Evolutionary conservation across 371 early-diverging fungal genomes (phyloP).

Genomic region (Syncephalastrum monosporum): DNA sequence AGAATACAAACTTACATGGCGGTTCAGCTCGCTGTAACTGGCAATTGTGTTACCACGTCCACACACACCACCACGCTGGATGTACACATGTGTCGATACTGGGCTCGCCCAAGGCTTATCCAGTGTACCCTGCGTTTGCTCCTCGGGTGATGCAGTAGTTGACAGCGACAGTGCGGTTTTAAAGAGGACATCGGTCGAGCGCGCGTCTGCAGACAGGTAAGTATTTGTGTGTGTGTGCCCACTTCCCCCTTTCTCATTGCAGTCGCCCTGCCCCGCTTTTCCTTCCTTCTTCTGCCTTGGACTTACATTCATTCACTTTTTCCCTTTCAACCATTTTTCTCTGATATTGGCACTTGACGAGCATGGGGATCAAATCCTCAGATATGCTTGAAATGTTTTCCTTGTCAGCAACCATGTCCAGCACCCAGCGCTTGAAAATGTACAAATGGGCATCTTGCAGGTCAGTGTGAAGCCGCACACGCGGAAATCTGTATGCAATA

Average conservation of each 20-base stretch:
- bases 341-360: constrained; percentile 79
- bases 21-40: constrained; percentile 83
- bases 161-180: constrained; percentile 49
- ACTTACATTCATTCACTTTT: constrained; percentile 65
- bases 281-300: constrained; percentile 1
- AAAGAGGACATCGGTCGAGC: constrained; percentile 14
- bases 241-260: background rate
- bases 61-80: constrained; percentile 53
- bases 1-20: constrained; percentile 57
- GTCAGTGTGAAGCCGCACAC: constrained; percentile 69
- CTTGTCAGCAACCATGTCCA: constrained; percentile 74
- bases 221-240: no score
- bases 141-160: constrained; percentile 31
- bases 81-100: constrained; percentile 43
- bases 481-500: constrained; percentile 60
- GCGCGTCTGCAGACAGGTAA: no score
- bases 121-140: no score
- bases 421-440: constrained; percentile 87
- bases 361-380: constrained; percentile 81
- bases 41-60: constrained; percentile 85
- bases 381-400: constrained; percentile 75
- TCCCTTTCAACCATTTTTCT: constrained; percentile 65
- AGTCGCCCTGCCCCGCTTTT: background rate
- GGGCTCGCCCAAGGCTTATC: constrained; percentile 18
- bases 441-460: constrained; percentile 90